Evolutionary conservation across 2,329 filamentous ascomycete genomes (phyloP), one percentile per base, ranked within the genome.

Genomic region (Acrocalymma vagum): DNA sequence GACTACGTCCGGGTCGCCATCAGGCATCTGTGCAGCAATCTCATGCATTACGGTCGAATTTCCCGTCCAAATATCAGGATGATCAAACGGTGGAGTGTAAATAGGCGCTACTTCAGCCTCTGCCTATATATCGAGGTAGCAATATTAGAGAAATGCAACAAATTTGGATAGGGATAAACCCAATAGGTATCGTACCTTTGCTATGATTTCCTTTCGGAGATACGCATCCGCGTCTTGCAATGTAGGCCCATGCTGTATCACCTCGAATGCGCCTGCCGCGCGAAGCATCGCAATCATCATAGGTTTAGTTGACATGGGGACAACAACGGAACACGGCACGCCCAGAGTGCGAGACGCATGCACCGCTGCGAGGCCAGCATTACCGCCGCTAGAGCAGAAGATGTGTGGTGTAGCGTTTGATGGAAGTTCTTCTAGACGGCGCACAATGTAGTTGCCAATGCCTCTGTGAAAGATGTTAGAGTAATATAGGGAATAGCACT

Each of bases 321-420:
- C 82, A 20, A 90, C 87, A 46, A 95, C 86, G 5, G 89, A 93
- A 64, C 83, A 85, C 1, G 82, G 84, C 24, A 82, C 78, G 5
- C 77, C 72, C 6, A 94, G 78, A 3, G 80, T 76, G 16, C 76
- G 74, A 9, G 89, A 87, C 1, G 90, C 87, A 31, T 83, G 85
- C 11, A 89, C 88, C 58, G 87, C 90, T 1, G 90, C 90, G 4
- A 95, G 81, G 2, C 90, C 90, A 2, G 90, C 90, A 63, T 95
- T 95, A 42, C 90, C 90, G 43, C 88, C 90, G 3, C 84, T 88
- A 9, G 86, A 87, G 61, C 82, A 87, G 74, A 89, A 94, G 78
- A 94, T 93, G 73, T 88, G 87, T 2, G 55, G 55, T 27, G 58
- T 40, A n/a, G 52, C 48, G 42, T 50, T 51, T 28, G 48, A 23